Evolutionary conservation across 306 rosid species (phyloP).

Genomic region (Sicyos edulis): DNA sequence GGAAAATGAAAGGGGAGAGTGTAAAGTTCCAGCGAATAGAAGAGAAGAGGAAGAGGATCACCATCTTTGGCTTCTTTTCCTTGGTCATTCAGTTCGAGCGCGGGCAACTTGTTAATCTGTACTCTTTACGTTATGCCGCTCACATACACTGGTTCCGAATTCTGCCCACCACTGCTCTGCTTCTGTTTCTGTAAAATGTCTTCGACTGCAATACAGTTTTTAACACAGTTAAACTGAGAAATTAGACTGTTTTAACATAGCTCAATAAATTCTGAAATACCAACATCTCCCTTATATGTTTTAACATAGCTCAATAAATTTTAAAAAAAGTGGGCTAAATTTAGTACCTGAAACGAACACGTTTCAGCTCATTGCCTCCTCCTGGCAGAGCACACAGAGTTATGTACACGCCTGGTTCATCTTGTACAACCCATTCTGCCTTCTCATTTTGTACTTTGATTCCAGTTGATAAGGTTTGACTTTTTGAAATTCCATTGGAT

Average conservation of each 20-base stretch:
- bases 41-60: slow-evolving; percentile 14
- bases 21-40: slow-evolving; percentile 4
- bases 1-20: background rate
- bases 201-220: slow-evolving; percentile 53
- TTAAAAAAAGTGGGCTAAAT: background rate
- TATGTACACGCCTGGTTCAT: slow-evolving; percentile 83
- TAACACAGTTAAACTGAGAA: background rate
- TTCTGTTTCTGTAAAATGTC: slow-evolving; percentile 69
- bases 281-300: too few species aligned
- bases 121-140: slow-evolving; percentile 48
- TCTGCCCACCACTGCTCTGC: slow-evolving; percentile 95
- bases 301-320: background rate
- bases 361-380: slow-evolving; percentile 77
- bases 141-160: slow-evolving; percentile 56
- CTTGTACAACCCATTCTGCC: slow-evolving; percentile 79
- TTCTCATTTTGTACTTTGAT: slow-evolving; percentile 42
- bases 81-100: slow-evolving; percentile 16
- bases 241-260: too few species aligned
- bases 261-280: background rate
- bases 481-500: slow-evolving; percentile 38
- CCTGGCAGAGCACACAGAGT: slow-evolving; percentile 52
- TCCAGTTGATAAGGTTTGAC: slow-evolving; percentile 39
- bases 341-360: slow-evolving; percentile 90
- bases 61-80: slow-evolving; percentile 14
- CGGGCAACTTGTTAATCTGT: slow-evolving; percentile 35